phyloP scores from a whole-genome alignment of 257 asterid genomes.

The Petunia axillaris region DNA sequence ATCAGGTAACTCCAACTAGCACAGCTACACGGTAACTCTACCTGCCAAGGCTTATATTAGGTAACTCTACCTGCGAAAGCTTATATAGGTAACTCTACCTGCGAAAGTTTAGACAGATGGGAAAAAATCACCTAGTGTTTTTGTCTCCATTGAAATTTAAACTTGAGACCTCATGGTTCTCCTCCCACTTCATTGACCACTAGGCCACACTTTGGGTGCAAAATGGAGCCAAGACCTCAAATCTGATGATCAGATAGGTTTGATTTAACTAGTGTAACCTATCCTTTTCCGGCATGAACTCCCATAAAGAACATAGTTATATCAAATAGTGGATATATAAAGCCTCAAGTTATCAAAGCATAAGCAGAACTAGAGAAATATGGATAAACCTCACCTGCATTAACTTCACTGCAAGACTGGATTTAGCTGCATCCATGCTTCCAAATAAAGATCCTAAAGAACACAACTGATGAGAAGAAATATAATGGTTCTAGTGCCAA shows the following conservation, averaged over 20 bases:
- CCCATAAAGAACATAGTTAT: background rate
- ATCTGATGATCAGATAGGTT: background rate
- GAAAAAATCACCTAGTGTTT: too few species aligned
- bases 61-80: too few species aligned
- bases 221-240: background rate
- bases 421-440: constrained; percentile 68
- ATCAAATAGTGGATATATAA: constrained; percentile 5
- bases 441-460: constrained; percentile 81
- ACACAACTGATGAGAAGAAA: constrained; percentile 22
- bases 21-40: too few species aligned
- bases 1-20: too few species aligned
- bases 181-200: too few species aligned
- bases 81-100: too few species aligned
- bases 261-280: background rate
- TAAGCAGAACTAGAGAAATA: constrained; percentile 4
- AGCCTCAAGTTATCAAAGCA: background rate
- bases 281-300: background rate
- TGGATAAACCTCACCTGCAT: constrained; percentile 76
- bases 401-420: constrained; percentile 74
- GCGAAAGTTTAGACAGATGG: too few species aligned
- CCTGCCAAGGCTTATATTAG: too few species aligned
- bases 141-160: too few species aligned
- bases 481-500: background rate
- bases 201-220: too few species aligned
- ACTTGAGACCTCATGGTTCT: too few species aligned